These are phyloP conservation scores for Torulaspora franciscae DNA, from an alignment of 805 yeast genomes.

Conservation along the genomic window DNA sequence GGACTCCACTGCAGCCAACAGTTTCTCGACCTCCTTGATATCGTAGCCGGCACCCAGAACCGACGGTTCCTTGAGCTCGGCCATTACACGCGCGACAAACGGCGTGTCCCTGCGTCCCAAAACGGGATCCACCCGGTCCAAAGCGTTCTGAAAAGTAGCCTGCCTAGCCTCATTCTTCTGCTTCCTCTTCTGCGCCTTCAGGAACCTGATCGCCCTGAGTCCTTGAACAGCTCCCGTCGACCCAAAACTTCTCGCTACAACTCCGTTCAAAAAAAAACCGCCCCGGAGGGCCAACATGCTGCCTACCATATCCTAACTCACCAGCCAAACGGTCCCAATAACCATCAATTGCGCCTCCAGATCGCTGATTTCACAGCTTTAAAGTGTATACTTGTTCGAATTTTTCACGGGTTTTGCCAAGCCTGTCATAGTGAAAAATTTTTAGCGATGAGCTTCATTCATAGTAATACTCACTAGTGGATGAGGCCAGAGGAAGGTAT, in stretches of 20 bases:
- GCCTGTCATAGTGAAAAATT: constrained; percentile 11
- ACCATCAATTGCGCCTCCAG: not conserved
- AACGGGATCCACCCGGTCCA: constrained; percentile 70
- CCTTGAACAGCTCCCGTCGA: constrained; percentile 11
- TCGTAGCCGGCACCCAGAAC: constrained; percentile 58
- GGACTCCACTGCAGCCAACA: constrained; percentile 54
- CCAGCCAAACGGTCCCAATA: not conserved
- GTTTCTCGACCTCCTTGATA: constrained; percentile 63
- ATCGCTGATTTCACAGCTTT: not conserved
- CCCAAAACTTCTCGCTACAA: constrained; percentile 11
- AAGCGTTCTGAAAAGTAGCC: constrained; percentile 22
- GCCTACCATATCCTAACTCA: not conserved
- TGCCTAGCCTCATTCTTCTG: constrained; percentile 37
- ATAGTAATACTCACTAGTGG: not conserved
- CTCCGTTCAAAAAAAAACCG: not conserved
- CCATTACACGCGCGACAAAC: constrained; percentile 61
- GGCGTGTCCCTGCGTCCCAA: constrained; percentile 65
- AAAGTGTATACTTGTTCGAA: not conserved
- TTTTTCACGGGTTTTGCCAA: not conserved
- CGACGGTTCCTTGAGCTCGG: constrained; percentile 61
- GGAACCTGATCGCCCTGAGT: constrained; percentile 30
- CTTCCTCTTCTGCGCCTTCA: constrained; percentile 34
- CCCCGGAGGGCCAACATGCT: constrained; percentile 1
- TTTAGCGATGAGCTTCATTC: constrained; percentile 9
- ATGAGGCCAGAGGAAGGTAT: constrained; percentile 5